Evolutionary conservation across 2,329 filamentous ascomycete genomes (phyloP).

Genomic region (Venturia asperata): DNA sequence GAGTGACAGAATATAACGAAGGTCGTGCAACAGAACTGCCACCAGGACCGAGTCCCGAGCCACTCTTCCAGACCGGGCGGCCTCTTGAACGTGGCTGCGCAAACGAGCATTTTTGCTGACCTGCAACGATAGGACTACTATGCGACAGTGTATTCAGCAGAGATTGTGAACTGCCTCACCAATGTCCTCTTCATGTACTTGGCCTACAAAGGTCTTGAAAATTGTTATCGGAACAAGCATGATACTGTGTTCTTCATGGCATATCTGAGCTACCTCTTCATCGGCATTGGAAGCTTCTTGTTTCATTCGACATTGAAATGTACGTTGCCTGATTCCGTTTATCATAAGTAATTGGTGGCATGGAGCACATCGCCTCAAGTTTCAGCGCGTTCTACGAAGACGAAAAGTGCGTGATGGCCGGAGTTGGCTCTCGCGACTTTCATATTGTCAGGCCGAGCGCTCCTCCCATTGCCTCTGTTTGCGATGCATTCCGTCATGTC

Average conservation of each 20-base stretch:
- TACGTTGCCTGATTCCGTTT: not conserved
- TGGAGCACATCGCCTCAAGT: too few relatives aligned
- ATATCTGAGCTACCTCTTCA: conserved; percentile 55
- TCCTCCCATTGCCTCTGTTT: too few relatives aligned
- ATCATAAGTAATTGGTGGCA: too few relatives aligned
- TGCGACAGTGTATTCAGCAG: conserved; percentile 66
- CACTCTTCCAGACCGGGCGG: not conserved
- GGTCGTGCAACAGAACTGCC: too few relatives aligned
- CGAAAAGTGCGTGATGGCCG: too few relatives aligned
- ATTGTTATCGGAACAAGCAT: conserved; percentile 65
- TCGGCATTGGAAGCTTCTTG: conserved; percentile 54
- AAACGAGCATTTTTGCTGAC: not conserved
- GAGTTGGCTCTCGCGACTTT: too few relatives aligned
- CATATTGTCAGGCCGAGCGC: too few relatives aligned
- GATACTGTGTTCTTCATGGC: conserved; percentile 66
- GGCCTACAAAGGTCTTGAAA: conserved; percentile 65
- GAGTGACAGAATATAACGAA: too few relatives aligned
- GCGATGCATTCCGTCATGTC: too few relatives aligned
- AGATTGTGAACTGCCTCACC: conserved; percentile 72
- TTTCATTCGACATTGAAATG: conserved; percentile 57
- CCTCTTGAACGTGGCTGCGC: not conserved
- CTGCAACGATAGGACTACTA: conserved; percentile 56
- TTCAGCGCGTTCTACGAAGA: too few relatives aligned
- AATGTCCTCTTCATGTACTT: conserved; percentile 77
- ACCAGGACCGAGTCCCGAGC: too few relatives aligned